Percentiles rank a stretch among this genome's conserved stretches.
Conservation (phyloP, 306 rosid genomes). For the Spatholobus suberectus region DNA sequence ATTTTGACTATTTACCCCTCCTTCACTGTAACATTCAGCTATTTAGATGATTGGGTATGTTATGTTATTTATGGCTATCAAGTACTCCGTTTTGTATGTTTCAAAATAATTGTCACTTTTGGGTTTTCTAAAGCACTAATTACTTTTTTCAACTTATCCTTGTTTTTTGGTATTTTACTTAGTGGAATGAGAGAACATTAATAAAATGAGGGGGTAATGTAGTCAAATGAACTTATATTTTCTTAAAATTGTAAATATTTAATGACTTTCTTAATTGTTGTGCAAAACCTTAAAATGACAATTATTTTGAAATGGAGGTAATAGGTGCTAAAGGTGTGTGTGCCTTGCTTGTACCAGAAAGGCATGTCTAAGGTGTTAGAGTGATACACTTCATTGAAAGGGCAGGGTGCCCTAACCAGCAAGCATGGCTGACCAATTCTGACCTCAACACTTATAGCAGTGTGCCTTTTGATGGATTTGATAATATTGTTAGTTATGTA, state of each 20-base stretch:
- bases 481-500: too few relatives aligned
- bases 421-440: neutral
- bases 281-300: neutral
- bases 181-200: neutral
- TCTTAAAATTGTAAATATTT: neutral
- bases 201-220: neutral
- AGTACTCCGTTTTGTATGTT: neutral
- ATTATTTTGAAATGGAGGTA: neutral
- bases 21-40: neutral
- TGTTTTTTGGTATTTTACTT: neutral
- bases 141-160: constrained; percentile 2
- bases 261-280: neutral
- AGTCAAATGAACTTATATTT: neutral
- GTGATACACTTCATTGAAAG: neutral
- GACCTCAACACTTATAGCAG: too few relatives aligned
- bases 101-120: neutral
- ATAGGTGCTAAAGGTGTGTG: neutral
- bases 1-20: neutral
- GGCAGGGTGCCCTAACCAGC: neutral
- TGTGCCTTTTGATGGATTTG: neutral
- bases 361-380: neutral
- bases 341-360: neutral
- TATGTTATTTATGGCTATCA: neutral
- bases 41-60: neutral
- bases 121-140: neutral